Percentiles rank a stretch among this genome's conserved stretches.
Conservation (phyloP, 73 alveolate genomes). For the Tetrahymena malaccensis region DNA sequence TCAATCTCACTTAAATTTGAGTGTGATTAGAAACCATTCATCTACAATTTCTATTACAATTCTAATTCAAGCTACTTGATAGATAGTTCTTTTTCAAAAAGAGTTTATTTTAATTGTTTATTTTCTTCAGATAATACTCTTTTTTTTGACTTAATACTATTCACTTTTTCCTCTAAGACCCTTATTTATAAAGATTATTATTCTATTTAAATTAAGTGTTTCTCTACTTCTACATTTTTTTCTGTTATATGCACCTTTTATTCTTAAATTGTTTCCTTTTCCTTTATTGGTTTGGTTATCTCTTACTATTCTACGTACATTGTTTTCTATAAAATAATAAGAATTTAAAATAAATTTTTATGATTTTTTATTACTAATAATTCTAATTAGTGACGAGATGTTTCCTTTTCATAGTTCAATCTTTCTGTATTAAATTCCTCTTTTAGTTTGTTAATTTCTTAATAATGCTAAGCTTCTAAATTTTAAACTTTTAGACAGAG, state of each 20-base stretch:
- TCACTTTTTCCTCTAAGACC: not conserved
- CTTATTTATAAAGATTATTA: not conserved
- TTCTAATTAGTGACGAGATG: not conserved
- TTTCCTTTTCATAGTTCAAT: not conserved
- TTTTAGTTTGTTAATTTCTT: not conserved
- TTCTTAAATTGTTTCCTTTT: not conserved
- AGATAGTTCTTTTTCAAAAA: not conserved
- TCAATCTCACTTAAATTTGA: not conserved
- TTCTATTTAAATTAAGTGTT: not conserved
- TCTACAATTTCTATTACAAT: not conserved
- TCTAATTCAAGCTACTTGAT: not conserved
- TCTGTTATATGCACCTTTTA: not conserved
- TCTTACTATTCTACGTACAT: not conserved
- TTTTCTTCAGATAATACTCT: not conserved
- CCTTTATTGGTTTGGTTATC: not conserved
- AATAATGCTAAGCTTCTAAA: not conserved
- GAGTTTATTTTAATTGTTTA: not conserved
- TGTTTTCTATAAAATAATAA: not conserved
- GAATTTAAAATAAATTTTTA: not conserved
- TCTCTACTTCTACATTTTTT: not conserved
- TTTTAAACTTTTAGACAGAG: not conserved
- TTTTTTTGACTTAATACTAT: not conserved
- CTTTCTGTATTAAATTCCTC: not conserved
- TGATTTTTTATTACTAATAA: not conserved
- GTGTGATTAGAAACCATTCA: not conserved